Conservation (phyloP, 352 stramenopile genomes). For the Phytophthora palmivora region DNA sequence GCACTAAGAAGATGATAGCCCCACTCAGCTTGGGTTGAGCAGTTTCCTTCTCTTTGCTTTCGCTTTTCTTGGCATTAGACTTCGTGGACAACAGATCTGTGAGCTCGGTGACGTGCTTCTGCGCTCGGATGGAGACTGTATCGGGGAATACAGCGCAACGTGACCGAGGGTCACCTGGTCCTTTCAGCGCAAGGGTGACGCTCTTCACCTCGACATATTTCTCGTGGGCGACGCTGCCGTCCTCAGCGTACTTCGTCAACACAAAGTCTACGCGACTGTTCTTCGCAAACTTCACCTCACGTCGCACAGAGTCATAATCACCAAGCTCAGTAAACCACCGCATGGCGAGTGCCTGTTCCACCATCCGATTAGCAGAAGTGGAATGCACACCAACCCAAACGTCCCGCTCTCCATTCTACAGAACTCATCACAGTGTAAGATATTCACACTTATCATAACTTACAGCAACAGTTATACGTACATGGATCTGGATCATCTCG, state of each 20-base stretch:
- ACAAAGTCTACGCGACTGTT: conserved; percentile 89
- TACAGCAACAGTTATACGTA: conserved; percentile 39
- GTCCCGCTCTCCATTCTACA: conserved; percentile 67
- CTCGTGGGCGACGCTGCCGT: conserved; percentile 45
- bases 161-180: conserved; percentile 7
- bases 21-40: conserved; percentile 40
- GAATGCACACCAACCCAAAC: conserved; percentile 88
- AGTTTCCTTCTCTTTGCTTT: conserved; percentile 15
- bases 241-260: conserved; percentile 45
- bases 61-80: conserved; percentile 11
- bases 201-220: conserved; percentile 90
- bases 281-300: conserved; percentile 83
- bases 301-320: conserved; percentile 56
- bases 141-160: conserved; percentile 81
- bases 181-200: conserved; percentile 62
- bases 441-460: not conserved
- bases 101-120: conserved; percentile 82
- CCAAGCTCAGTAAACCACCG: conserved; percentile 76
- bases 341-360: conserved; percentile 65
- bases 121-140: conserved; percentile 73
- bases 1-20: conserved; percentile 79
- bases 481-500: conserved; percentile 85
- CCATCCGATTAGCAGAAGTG: conserved; percentile 79
- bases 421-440: conserved; percentile 3
- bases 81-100: conserved; percentile 58